These are phyloP conservation scores for Penicillium lagena DNA, from an alignment of 495 filamentous ascomycete genomes.

Conservation along the genomic window DNA sequence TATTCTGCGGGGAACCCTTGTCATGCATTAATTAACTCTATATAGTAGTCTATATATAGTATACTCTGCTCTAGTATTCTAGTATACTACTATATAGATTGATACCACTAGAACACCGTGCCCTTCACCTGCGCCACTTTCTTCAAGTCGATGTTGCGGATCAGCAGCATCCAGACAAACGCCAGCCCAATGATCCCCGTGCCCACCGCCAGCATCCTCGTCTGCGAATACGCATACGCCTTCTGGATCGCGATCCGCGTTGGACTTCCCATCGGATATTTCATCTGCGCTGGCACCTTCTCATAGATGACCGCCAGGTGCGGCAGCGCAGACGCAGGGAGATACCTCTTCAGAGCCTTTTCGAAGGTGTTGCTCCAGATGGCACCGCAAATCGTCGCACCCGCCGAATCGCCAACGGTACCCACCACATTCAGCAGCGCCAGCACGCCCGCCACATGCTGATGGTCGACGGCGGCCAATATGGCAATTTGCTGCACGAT, in stretches of 20 bases:
- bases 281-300: conserved; percentile 37
- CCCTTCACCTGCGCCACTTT: conserved; percentile 29
- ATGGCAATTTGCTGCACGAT: conserved; percentile 59
- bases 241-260: conserved; percentile 42
- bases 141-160: conserved; percentile 49
- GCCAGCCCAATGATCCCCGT: conserved; percentile 36
- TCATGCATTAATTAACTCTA: no score
- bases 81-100: no score
- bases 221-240: conserved; percentile 51
- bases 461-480: conserved; percentile 56
- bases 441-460: conserved; percentile 58
- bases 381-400: conserved; percentile 50
- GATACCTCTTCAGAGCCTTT: conserved; percentile 37
- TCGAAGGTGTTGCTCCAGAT: conserved; percentile 61
- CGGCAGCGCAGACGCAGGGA: conserved; percentile 38
- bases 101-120: neutral
- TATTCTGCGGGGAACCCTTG: no score
- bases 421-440: conserved; percentile 56
- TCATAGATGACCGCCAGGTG: conserved; percentile 46
- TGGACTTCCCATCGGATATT: conserved; percentile 42
- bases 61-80: no score
- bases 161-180: conserved; percentile 34
- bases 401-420: conserved; percentile 57
- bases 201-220: conserved; percentile 44
- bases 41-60: no score